Evolutionary conservation across 768 basidiomycete genomes (phyloP).

Genomic region (Baorangia bicolor): DNA sequence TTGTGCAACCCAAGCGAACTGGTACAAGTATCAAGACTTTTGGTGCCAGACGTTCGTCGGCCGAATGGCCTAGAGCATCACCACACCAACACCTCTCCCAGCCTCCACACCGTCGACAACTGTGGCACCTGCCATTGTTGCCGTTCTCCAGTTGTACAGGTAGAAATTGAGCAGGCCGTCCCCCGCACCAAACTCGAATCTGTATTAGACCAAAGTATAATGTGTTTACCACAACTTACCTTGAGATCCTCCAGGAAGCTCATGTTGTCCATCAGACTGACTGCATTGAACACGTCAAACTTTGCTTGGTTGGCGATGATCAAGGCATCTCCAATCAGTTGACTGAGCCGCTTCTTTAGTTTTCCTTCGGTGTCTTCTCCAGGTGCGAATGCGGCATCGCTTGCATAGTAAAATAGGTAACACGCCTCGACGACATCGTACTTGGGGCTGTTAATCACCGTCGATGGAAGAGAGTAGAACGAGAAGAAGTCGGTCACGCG

Average conservation of each 20-base stretch:
- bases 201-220: constrained; percentile 3
- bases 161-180: constrained; percentile 92
- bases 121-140: constrained; percentile 70
- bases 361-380: constrained; percentile 58
- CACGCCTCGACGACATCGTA: constrained; percentile 82
- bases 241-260: constrained; percentile 79
- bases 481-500: constrained; percentile 95
- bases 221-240: constrained; percentile 41
- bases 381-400: constrained; percentile 65
- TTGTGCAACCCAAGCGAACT: neutral
- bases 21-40: neutral
- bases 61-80: constrained; percentile 70
- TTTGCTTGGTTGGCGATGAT: constrained; percentile 77
- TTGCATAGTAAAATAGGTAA: constrained; percentile 95
- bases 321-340: constrained; percentile 77
- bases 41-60: neutral
- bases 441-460: constrained; percentile 77
- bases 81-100: constrained; percentile 86
- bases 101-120: constrained; percentile 47
- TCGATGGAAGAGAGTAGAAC: constrained; percentile 95
- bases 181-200: constrained; percentile 79
- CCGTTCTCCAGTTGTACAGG: constrained; percentile 93
- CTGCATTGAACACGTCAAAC: constrained; percentile 95
- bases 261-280: constrained; percentile 94
- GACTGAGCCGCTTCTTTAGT: constrained; percentile 67